Conservation (phyloP, 768 basidiomycete species). For the Kwoniella bestiolae region DNA sequence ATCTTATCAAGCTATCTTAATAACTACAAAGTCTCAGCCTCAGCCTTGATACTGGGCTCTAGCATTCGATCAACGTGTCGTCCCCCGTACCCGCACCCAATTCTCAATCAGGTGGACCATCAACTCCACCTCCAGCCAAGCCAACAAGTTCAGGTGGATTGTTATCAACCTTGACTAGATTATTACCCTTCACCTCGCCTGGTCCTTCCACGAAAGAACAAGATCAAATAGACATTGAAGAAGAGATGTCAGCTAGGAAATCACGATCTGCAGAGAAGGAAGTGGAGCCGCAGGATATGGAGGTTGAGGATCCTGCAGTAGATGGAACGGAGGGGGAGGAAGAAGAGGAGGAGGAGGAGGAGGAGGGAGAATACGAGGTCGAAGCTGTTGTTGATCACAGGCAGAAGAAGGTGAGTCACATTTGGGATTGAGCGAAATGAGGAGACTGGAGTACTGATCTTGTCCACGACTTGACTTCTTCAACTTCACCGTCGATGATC, state of each 20-base stretch:
- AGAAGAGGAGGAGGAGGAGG: slow-evolving; percentile 23
- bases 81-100: not conserved
- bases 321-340: slow-evolving; percentile 15
- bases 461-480: too few species aligned
- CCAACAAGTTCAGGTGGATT: slow-evolving; percentile 15
- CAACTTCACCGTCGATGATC: too few species aligned
- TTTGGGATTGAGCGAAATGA: too few species aligned
- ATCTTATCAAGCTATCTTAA: not conserved
- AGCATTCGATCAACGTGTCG: not conserved
- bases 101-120: not conserved
- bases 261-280: slow-evolving; percentile 22
- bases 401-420: slow-evolving; percentile 24
- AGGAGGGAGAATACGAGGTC: slow-evolving; percentile 25
- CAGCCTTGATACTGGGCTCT: not conserved
- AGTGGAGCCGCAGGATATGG: slow-evolving; percentile 9
- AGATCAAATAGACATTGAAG: not conserved
- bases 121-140: not conserved
- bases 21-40: not conserved
- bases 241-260: not conserved
- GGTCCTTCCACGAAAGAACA: slow-evolving; percentile 2
- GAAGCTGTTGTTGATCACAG: slow-evolving; percentile 39
- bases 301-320: slow-evolving; percentile 6
- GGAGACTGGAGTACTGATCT: too few species aligned
- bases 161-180: slow-evolving; percentile 4
- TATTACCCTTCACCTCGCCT: slow-evolving; percentile 18